Evolutionary conservation across 1,284 basidiomycete genomes (phyloP).

Genomic region (Cryptococcus sp.): DNA sequence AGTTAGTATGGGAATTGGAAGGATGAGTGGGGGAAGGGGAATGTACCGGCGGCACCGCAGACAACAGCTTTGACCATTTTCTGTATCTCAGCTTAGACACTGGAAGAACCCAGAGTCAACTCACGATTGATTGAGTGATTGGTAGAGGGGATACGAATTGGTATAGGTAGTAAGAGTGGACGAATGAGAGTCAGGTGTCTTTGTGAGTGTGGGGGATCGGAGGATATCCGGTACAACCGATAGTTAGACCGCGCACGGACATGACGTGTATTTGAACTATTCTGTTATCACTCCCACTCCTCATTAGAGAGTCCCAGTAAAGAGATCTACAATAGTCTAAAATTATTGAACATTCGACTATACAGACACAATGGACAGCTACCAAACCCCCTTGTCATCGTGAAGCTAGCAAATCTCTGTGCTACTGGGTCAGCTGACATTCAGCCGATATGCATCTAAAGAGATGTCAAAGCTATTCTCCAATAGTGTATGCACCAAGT

Average conservation of each 20-base stretch:
- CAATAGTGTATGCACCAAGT: constrained; percentile 58
- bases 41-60: constrained; percentile 80
- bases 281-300: background rate
- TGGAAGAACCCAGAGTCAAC: background rate
- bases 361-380: constrained; percentile 46
- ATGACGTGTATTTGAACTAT: background rate
- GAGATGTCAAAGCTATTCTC: constrained; percentile 98
- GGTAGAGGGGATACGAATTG: background rate
- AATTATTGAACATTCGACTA: background rate
- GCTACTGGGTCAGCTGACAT: background rate
- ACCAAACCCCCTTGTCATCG: constrained; percentile 55
- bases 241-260: background rate
- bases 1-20: background rate
- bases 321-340: background rate
- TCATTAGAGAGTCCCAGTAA: background rate
- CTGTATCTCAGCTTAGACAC: constrained; percentile 4
- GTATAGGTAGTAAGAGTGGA: background rate
- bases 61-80: constrained; percentile 88
- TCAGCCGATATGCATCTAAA: constrained; percentile 95
- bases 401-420: constrained; percentile 18
- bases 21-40: constrained; percentile 11
- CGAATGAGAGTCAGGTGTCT: background rate
- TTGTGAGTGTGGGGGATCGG: background rate
- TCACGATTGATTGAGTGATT: background rate
- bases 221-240: background rate